These are phyloP conservation scores for Heliosperma pusillum DNA, from an alignment of 148 eudicot species.

Conservation along the genomic window DNA sequence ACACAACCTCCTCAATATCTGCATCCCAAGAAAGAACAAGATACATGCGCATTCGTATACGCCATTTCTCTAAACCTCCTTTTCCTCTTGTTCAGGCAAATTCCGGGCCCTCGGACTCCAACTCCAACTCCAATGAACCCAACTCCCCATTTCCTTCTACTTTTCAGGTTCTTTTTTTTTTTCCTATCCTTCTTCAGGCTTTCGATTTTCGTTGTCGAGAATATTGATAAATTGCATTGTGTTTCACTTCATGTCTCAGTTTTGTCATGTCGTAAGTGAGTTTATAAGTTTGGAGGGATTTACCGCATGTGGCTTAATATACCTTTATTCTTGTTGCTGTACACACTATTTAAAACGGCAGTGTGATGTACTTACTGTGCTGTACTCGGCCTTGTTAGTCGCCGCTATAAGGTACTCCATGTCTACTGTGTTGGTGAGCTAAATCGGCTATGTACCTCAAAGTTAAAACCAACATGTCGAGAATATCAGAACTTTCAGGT, in stretches of 20 bases:
- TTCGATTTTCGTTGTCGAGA: background rate
- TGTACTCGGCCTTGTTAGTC: background rate
- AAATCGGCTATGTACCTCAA: background rate
- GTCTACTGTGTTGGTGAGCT: background rate
- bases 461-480: background rate
- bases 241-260: too few species aligned
- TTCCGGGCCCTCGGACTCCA: conserved; percentile 23
- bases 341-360: background rate
- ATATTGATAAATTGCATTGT: too few species aligned
- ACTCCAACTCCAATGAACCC: conserved; percentile 22
- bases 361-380: background rate
- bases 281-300: too few species aligned
- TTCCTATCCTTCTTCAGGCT: background rate
- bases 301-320: too few species aligned
- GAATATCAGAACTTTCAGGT: too few species aligned
- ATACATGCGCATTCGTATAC: background rate
- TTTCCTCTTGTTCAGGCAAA: conserved; percentile 17
- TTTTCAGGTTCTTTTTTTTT: conserved; percentile 12
- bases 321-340: background rate
- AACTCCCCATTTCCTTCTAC: conserved; percentile 13
- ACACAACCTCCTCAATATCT: background rate
- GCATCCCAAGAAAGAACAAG: background rate
- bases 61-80: background rate
- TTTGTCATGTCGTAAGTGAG: too few species aligned
- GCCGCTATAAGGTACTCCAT: background rate